Conservation (phyloP, 2,329 filamentous ascomycete species). For the Aspergillus awamori region DNA sequence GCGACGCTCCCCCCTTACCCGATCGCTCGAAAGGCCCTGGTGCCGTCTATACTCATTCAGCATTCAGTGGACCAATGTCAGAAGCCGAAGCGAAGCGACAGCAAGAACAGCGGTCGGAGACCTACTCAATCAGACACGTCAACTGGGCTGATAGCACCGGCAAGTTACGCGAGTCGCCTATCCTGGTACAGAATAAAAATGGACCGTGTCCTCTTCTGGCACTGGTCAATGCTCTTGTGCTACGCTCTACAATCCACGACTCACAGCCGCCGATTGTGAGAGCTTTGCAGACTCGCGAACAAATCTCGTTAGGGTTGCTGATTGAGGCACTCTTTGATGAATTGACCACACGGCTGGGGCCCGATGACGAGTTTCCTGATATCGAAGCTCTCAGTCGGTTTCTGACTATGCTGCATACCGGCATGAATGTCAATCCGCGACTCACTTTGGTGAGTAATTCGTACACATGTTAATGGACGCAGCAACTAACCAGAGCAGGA, state of each 20-base stretch:
- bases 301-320: slow-evolving; percentile 81
- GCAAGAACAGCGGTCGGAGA: slow-evolving; percentile 64
- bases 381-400: slow-evolving; percentile 87
- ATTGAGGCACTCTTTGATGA: slow-evolving; percentile 92
- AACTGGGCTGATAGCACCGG: slow-evolving; percentile 73
- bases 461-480: background rate
- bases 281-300: slow-evolving; percentile 76
- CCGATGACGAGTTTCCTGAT: slow-evolving; percentile 74
- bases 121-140: slow-evolving; percentile 91
- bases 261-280: slow-evolving; percentile 73
- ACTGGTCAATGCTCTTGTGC: slow-evolving; percentile 84
- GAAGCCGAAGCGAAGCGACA: slow-evolving; percentile 39
- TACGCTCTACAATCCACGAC: slow-evolving; percentile 75
- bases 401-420: slow-evolving; percentile 83
- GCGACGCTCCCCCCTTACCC: slow-evolving; percentile 16
- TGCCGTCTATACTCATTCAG: slow-evolving; percentile 10
- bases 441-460: slow-evolving; percentile 64
- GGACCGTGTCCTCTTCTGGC: slow-evolving; percentile 92
- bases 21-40: slow-evolving; percentile 3
- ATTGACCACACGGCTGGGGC: slow-evolving; percentile 75
- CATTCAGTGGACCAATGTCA: slow-evolving; percentile 21
- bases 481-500: slow-evolving; percentile 40
- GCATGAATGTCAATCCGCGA: slow-evolving; percentile 96
- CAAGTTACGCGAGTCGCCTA: slow-evolving; percentile 76
- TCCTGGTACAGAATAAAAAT: slow-evolving; percentile 90